Evolutionary conservation across 2,329 filamentous ascomycete species (phyloP), one percentile per base, ranked within the genome.

Genomic region (Pyrenophora teres): DNA sequence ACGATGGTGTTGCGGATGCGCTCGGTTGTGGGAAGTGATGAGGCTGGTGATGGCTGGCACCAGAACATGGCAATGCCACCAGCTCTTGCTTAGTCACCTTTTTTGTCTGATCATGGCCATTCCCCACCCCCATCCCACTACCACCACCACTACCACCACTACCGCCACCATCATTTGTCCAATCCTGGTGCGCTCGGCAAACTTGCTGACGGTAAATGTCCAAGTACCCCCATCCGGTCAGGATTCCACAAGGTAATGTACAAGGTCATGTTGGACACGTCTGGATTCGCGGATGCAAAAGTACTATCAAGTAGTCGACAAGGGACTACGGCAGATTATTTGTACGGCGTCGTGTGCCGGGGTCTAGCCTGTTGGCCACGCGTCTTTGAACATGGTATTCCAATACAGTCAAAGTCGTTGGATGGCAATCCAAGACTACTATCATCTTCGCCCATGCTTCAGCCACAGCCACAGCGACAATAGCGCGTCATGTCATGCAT

Each of bases 251-350:
- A 80, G 66, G 58, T 79, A 12, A 77, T 77, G 49, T 77, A 74
- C 58, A 77, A 80, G 62, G 75, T 78, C 2, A 75, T 79, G 55
- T 79, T 76, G 68, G 76, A 79, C 57, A 79, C 67, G 6, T 57
- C 48, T 25, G 56, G 63, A 35, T 72, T 63, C 46, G 68, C 70
- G 42, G 42, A 65, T 27, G 53, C 60, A n/a, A 38, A 15, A 65
- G 5, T 69, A 65, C 63, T 57, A 58, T 10, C 55, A 56, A 21
- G 59, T 10, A 5, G 12, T 3, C 9, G 0, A n/a, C 1, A n/a
- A 18, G 40, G n/a, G n/a, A n/a, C n/a, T n/a, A n/a, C n/a, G n/a
- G n/a, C n/a, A n/a, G n/a, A n/a, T n/a, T n/a, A n/a, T n/a, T n/a
- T n/a, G n/a, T n/a, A 6, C 25, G 8, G 43, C 12, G 12, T 39